Conservation (phyloP, 2,329 filamentous ascomycete species). For the Nothophoma quercina region DNA sequence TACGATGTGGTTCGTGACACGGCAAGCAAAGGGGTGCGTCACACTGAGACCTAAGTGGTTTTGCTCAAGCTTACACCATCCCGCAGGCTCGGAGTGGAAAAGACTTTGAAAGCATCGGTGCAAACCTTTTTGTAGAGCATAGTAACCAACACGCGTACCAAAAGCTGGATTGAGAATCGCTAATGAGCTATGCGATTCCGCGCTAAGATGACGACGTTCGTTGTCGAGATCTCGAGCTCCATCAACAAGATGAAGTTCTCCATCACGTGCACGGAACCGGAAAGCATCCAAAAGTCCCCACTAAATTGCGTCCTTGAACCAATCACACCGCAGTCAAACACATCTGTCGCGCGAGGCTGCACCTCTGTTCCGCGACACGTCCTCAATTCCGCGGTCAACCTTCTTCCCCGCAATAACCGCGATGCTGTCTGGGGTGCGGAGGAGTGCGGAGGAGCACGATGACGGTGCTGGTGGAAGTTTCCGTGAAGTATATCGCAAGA, state of each 20-base stretch:
- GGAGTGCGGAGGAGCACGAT: background rate
- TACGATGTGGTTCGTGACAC: too few relatives aligned
- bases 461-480: background rate
- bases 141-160: too few relatives aligned
- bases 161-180: too few relatives aligned
- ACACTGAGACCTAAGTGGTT: too few relatives aligned
- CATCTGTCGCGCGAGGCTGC: background rate
- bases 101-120: too few relatives aligned
- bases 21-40: too few relatives aligned
- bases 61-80: too few relatives aligned
- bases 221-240: background rate
- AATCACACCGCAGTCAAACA: background rate
- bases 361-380: conserved; percentile 18
- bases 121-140: too few relatives aligned
- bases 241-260: background rate
- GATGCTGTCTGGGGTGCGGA: background rate
- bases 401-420: conserved; percentile 24
- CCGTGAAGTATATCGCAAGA: background rate
- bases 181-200: background rate
- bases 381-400: conserved; percentile 26
- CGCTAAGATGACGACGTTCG: background rate
- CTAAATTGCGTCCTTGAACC: too few relatives aligned
- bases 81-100: too few relatives aligned
- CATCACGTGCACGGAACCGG: conserved; percentile 7
- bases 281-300: too few relatives aligned